Evolutionary conservation across 2,329 filamentous ascomycete genomes (phyloP).

Genomic region (Aspergillus phoenicis): DNA sequence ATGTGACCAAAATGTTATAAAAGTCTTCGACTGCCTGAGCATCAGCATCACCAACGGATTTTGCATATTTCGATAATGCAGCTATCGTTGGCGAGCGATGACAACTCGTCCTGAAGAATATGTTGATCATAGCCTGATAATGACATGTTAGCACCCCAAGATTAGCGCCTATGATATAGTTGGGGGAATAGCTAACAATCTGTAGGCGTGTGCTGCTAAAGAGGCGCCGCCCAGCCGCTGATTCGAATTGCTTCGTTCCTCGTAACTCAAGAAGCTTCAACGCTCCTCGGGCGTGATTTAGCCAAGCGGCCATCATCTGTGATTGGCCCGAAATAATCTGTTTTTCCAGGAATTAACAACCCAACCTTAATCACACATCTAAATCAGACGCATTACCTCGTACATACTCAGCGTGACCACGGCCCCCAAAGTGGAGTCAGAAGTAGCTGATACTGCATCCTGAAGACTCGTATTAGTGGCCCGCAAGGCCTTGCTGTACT

Average conservation of each 20-base stretch:
- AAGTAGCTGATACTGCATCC: constrained; percentile 9
- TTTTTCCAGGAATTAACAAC: too few species aligned
- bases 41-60: neutral
- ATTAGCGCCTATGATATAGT: neutral
- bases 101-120: neutral
- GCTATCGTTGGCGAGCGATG: neutral
- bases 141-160: neutral
- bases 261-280: constrained; percentile 20
- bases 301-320: constrained; percentile 13
- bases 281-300: constrained; percentile 19
- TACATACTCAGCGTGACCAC: constrained; percentile 21
- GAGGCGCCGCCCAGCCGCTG: constrained; percentile 6
- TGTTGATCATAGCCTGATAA: neutral
- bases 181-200: constrained; percentile 6
- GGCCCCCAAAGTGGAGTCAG: constrained; percentile 21
- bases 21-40: neutral
- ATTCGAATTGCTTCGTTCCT: constrained; percentile 16
- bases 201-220: constrained; percentile 16
- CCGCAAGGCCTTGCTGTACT: constrained; percentile 17
- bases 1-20: neutral
- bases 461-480: constrained; percentile 17
- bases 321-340: too few species aligned
- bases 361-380: too few species aligned
- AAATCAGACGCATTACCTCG: constrained; percentile 14
- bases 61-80: neutral